These are phyloP conservation scores for Sambucus nigra DNA, from an alignment of 129 eudicot genomes.

Conservation along the genomic window DNA sequence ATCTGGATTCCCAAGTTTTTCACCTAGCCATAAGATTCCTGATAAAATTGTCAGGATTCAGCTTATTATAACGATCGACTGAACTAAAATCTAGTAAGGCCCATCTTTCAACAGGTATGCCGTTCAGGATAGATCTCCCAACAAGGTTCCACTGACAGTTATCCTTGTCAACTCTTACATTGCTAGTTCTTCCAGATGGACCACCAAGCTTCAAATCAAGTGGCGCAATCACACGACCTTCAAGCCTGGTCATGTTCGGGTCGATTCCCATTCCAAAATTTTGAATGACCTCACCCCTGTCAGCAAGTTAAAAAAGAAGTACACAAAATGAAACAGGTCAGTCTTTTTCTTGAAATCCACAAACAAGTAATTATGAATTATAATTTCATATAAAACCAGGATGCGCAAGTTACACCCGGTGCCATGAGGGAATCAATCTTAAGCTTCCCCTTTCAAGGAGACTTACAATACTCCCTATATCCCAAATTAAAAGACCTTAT, in stretches of 20 bases:
- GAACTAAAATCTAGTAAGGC: conserved; percentile 43
- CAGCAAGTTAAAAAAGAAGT: not conserved
- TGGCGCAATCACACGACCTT: conserved; percentile 44
- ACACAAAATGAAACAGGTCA: too few species aligned
- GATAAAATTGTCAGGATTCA: conserved; percentile 17
- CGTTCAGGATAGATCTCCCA: conserved; percentile 29
- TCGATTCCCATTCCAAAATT: conserved; percentile 38
- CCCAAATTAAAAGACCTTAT: too few species aligned
- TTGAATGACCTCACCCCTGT: conserved; percentile 25
- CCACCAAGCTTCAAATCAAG: conserved; percentile 43
- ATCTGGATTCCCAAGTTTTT: conserved; percentile 26
- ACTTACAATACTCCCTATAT: too few species aligned
- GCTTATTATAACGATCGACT: not conserved
- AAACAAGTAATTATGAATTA: too few species aligned
- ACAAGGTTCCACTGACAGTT: conserved; percentile 52
- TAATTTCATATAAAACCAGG: too few species aligned
- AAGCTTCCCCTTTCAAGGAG: too few species aligned
- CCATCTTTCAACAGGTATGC: conserved; percentile 46
- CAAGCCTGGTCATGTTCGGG: conserved; percentile 36
- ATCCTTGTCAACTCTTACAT: too few species aligned
- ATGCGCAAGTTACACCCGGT: too few species aligned
- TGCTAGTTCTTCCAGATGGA: too few species aligned
- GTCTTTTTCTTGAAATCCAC: too few species aligned
- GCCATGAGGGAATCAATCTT: too few species aligned
- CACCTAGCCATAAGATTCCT: conserved; percentile 22